phyloP scores from a whole-genome alignment of 2,329 filamentous ascomycete species.

The Aspergillus hortae region DNA sequence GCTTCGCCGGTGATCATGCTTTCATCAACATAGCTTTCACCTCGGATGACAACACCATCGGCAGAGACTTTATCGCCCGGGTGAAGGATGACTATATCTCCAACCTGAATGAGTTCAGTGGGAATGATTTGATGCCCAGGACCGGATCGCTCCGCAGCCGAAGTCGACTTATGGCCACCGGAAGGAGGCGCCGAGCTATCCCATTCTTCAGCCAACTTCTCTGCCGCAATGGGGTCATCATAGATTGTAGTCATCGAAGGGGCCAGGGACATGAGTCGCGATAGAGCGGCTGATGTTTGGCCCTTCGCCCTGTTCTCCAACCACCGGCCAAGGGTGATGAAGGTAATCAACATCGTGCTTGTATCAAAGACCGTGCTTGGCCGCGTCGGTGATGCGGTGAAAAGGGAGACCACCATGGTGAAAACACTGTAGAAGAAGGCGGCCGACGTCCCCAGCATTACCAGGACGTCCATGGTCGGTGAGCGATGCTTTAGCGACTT shows the following conservation, averaged over 20 bases:
- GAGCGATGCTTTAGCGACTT: slow-evolving; percentile 87
- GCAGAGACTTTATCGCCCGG: slow-evolving; percentile 97
- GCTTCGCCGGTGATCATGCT: slow-evolving; percentile 98
- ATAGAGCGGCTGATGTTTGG: slow-evolving; percentile 91
- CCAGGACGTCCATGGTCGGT: slow-evolving; percentile 96
- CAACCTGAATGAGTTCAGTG: slow-evolving; percentile 89
- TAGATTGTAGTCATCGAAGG: slow-evolving; percentile 98
- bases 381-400: slow-evolving; percentile 70
- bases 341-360: slow-evolving; percentile 96
- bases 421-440: slow-evolving; percentile 94
- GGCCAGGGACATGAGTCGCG: slow-evolving; percentile 88
- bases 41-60: slow-evolving; percentile 80
- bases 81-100: slow-evolving; percentile 86
- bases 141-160: slow-evolving; percentile 41
- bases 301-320: slow-evolving; percentile 94
- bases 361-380: slow-evolving; percentile 94
- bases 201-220: slow-evolving; percentile 84
- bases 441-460: slow-evolving; percentile 87
- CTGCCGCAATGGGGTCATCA: slow-evolving; percentile 85
- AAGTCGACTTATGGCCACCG: slow-evolving; percentile 10
- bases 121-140: slow-evolving; percentile 77
- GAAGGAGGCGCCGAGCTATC: slow-evolving; percentile 28
- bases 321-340: slow-evolving; percentile 86
- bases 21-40: slow-evolving; percentile 92
- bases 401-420: slow-evolving; percentile 77